These are phyloP conservation scores for Vaucheria bursata DNA, from an alignment of 352 stramenopile species.

Conservation along the genomic window DNA sequence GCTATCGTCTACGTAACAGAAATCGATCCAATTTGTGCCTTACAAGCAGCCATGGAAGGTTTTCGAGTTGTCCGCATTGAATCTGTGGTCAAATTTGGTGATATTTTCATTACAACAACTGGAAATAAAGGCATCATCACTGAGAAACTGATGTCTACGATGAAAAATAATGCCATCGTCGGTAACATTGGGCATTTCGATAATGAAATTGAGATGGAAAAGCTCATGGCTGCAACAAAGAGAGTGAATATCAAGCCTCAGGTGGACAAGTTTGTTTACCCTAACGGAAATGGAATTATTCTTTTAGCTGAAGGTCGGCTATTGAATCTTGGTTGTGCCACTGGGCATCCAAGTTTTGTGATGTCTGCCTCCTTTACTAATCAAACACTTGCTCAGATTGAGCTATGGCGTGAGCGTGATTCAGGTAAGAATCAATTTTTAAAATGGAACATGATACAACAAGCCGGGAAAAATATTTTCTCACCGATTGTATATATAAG, in stretches of 20 bases:
- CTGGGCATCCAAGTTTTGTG: slow-evolving; percentile 95
- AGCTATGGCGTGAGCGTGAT: slow-evolving; percentile 91
- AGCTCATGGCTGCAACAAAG: slow-evolving; percentile 74
- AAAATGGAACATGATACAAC: no score
- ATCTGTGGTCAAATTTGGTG: slow-evolving; percentile 69
- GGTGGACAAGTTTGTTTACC: slow-evolving; percentile 92
- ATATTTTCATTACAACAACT: slow-evolving; percentile 98
- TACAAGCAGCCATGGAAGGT: slow-evolving; percentile 93
- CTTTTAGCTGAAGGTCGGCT: slow-evolving; percentile 92
- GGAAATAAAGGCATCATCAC: slow-evolving; percentile 99
- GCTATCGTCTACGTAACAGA: slow-evolving; percentile 94
- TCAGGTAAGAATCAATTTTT: no score
- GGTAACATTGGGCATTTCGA: slow-evolving; percentile 99
- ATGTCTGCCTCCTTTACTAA: slow-evolving; percentile 99
- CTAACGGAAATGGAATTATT: slow-evolving; percentile 87
- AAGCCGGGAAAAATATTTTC: no score
- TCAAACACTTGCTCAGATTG: slow-evolving; percentile 94
- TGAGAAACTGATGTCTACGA: slow-evolving; percentile 85
- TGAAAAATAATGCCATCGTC: slow-evolving; percentile 99
- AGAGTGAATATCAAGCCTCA: slow-evolving; percentile 98
- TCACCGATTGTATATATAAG: no score
- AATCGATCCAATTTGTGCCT: slow-evolving; percentile 95
- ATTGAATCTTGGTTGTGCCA: slow-evolving; percentile 95
- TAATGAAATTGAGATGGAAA: slow-evolving; percentile 98
- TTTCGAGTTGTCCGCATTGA: slow-evolving; percentile 88